These are phyloP conservation scores for Tylopilus plumbeoviolaceoides DNA, from an alignment of 768 basidiomycete genomes.

Conservation along the genomic window DNA sequence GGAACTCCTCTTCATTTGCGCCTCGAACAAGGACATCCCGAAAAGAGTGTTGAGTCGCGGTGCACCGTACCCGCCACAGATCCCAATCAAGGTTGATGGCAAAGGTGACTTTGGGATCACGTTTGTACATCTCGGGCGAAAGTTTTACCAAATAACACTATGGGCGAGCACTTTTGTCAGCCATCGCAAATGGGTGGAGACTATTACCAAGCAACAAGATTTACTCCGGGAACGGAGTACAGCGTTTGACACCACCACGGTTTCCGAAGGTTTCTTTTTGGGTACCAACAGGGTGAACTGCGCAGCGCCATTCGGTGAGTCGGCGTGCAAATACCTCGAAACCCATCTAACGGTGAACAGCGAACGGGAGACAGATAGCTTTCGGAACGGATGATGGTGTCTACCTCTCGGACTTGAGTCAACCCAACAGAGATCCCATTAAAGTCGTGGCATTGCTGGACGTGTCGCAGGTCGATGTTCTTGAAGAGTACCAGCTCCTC, in stretches of 20 bases:
- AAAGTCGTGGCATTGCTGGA: constrained; percentile 87
- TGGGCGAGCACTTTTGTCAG: constrained; percentile 84
- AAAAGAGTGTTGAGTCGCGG: constrained; percentile 40
- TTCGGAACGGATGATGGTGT: constrained; percentile 99
- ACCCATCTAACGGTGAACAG: constrained; percentile 37
- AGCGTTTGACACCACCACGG: constrained; percentile 79
- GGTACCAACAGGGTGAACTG: constrained; percentile 89
- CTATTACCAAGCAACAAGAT: constrained; percentile 87
- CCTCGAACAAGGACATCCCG: constrained; percentile 46
- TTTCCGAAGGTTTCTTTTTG: constrained; percentile 87
- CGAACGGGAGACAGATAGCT: constrained; percentile 76
- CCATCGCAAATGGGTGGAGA: constrained; percentile 93
- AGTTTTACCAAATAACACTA: constrained; percentile 86
- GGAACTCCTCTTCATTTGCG: constrained; percentile 81
- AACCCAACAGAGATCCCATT: constrained; percentile 73
- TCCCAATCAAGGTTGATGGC: constrained; percentile 51
- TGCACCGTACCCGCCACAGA: constrained; percentile 41
- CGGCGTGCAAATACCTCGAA: background rate
- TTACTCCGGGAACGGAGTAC: constrained; percentile 75
- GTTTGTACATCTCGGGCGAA: constrained; percentile 89
- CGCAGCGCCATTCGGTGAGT: constrained; percentile 81
- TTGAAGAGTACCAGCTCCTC: constrained; percentile 93
- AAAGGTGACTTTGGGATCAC: constrained; percentile 92
- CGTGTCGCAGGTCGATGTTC: constrained; percentile 91
- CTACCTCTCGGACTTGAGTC: constrained; percentile 85